These are phyloP conservation scores for Jackrogersella multiformis DNA, from an alignment of 495 filamentous ascomycete species.

Conservation along the genomic window DNA sequence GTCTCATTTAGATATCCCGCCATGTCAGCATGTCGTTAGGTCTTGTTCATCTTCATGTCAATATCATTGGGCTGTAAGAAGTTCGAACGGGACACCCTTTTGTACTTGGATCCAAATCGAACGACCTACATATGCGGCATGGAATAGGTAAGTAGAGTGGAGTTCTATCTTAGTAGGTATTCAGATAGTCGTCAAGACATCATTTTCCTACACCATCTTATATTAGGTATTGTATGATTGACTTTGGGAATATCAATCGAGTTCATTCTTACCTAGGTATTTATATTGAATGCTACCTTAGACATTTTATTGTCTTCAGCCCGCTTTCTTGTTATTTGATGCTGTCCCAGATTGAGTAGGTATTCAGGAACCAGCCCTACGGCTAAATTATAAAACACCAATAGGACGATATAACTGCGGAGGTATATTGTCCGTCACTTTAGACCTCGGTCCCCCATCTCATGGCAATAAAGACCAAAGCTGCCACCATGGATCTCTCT, in stretches of 20 bases:
- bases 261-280: neutral
- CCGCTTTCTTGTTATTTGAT: neutral
- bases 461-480: conserved; percentile 31
- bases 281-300: neutral
- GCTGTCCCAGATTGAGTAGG: neutral
- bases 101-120: no score
- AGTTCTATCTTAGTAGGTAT: neutral
- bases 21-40: neutral
- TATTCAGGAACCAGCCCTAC: conserved; percentile 39
- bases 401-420: conserved; percentile 28
- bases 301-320: neutral
- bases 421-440: conserved; percentile 28
- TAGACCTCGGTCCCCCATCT: conserved; percentile 9
- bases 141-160: neutral
- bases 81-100: neutral
- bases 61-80: neutral
- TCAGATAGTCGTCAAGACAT: neutral
- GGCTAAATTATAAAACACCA: conserved; percentile 36
- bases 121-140: no score
- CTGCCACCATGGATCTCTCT: conserved; percentile 16
- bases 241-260: no score
- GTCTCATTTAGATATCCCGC: neutral
- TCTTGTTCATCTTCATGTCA: neutral
- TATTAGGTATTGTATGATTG: no score
- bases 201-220: no score